Evolutionary conservation across 139 green algal genomes (phyloP).

Genomic region (Chlamydomonas schloesseri): DNA sequence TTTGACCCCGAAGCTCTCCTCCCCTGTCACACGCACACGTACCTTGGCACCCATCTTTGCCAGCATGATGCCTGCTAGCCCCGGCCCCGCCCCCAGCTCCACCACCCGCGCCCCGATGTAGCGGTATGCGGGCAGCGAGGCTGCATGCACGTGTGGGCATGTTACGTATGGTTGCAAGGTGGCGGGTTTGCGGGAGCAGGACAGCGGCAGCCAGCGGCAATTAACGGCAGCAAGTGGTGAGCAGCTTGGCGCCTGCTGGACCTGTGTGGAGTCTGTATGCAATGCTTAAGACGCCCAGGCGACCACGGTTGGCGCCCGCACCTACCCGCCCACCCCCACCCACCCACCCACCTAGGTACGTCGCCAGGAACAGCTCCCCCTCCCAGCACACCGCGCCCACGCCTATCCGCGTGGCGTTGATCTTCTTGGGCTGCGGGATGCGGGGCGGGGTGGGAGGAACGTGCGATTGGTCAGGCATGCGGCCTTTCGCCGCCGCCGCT

Average conservation of each 20-base stretch:
- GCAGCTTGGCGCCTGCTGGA: no score
- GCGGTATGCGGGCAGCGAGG: constrained; percentile 53
- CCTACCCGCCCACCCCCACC: not conserved
- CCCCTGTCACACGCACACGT: not conserved
- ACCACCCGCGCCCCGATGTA: constrained; percentile 60
- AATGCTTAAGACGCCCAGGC: no score
- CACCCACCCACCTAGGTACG: constrained; percentile 55
- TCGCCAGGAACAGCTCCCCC: constrained; percentile 68
- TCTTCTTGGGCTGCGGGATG: constrained; percentile 52
- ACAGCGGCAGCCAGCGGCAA: no score
- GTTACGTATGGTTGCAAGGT: no score
- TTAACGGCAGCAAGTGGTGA: no score
- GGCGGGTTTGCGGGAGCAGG: no score
- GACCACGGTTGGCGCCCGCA: no score
- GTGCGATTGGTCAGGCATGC: no score
- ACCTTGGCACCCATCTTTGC: constrained; percentile 67
- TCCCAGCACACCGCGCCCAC: constrained; percentile 74
- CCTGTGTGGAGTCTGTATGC: no score
- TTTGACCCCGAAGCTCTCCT: no score
- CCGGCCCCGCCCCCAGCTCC: constrained; percentile 67
- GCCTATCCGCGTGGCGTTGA: constrained; percentile 67
- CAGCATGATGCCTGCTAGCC: constrained; percentile 63
- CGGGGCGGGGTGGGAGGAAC: not conserved
- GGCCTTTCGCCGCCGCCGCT: no score
- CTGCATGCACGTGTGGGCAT: constrained; percentile 1